Evolutionary conservation across 2,329 filamentous ascomycete genomes (phyloP).

Genomic region (Aspergillus intermedius): DNA sequence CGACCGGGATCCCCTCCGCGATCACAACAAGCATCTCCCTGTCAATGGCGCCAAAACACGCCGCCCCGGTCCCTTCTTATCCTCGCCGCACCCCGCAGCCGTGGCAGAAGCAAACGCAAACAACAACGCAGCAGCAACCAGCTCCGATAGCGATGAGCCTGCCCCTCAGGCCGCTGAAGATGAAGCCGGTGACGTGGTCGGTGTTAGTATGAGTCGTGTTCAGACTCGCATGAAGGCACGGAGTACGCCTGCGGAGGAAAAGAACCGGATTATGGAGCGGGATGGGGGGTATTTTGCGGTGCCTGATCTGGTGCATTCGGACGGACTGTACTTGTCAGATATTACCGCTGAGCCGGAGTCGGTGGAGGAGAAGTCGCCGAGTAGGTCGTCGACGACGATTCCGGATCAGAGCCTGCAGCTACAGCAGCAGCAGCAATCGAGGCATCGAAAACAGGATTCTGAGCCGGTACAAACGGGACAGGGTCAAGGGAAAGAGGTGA

Average conservation of each 20-base stretch:
- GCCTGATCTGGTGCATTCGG: conserved; percentile 26
- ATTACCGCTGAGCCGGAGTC: conserved; percentile 30
- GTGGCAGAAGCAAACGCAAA: not conserved
- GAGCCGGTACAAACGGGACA: not conserved
- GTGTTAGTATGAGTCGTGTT: conserved; percentile 52
- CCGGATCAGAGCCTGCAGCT: conserved; percentile 1
- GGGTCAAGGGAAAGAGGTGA: not conserved
- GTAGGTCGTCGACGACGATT: conserved; percentile 12
- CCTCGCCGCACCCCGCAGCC: not conserved
- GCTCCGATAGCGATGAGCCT: conserved; percentile 28
- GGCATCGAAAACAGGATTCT: not conserved
- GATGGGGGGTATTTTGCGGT: conserved; percentile 44
- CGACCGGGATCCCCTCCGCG: conserved; percentile 1
- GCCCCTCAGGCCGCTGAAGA: conserved; percentile 20
- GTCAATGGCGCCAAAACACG: not conserved
- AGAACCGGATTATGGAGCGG: conserved; percentile 50
- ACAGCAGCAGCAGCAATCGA: not conserved
- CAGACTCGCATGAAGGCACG: conserved; percentile 54
- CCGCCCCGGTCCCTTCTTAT: not conserved
- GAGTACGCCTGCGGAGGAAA: conserved; percentile 53
- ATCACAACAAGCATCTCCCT: not conserved
- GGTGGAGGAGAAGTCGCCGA: conserved; percentile 1
- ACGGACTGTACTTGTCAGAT: conserved; percentile 24
- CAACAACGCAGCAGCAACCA: conserved; percentile 12
- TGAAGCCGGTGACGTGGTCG: conserved; percentile 42